Evolutionary conservation across 2,329 filamentous ascomycete species (phyloP), one percentile per base, ranked within the genome.

Genomic region (Trichophyton mentagrophytes): DNA sequence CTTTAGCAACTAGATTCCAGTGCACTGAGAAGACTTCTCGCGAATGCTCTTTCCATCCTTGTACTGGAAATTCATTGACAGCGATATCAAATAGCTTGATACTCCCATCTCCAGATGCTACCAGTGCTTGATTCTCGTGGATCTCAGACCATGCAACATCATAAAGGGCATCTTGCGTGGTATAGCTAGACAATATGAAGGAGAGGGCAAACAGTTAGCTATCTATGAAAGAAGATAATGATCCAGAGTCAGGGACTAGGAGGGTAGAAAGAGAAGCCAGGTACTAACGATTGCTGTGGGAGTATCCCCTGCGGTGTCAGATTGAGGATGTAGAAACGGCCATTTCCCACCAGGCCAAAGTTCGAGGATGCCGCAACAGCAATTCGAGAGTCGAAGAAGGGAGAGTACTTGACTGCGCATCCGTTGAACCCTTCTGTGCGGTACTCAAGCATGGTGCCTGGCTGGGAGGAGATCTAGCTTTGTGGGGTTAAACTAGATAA

Each of bases 381-480:
- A 65, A 99, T 85, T 65, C 91, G 86, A 66, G 89, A 93, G 78
- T 97, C 93, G 78, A 95, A 95, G 79, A 96, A 99, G 5, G 93
- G 93, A 61, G 92, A 97, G 80, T 97, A 99, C 77, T 96, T 96
- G 75, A 96, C 90, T 67, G 89, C 89, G 77, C 95, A 96, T 69
- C 91, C 91, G 74, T 97, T 96, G 81, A 85, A 97, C 69, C 93
- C 93, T 71, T 89, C 82, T 22, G 93, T 97, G 65, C 89, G 87
- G 77, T 89, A 97, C 76, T 96, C 90, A 68, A 97, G 86, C 90
- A 97, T 96, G 60, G 77, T 68, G 63, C 15, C 51, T 38, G 51
- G 33, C 51, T 9, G 25, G 27, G 33, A 20, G 49, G 49, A 11
- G 51, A 47, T n/a, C 56, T 42, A 36, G 56, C 40, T 44, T 15